Evolutionary conservation across 2,329 filamentous ascomycete genomes (phyloP), one percentile per base, ranked within the genome.

Genomic region (Sarocladiaceae sp.): DNA sequence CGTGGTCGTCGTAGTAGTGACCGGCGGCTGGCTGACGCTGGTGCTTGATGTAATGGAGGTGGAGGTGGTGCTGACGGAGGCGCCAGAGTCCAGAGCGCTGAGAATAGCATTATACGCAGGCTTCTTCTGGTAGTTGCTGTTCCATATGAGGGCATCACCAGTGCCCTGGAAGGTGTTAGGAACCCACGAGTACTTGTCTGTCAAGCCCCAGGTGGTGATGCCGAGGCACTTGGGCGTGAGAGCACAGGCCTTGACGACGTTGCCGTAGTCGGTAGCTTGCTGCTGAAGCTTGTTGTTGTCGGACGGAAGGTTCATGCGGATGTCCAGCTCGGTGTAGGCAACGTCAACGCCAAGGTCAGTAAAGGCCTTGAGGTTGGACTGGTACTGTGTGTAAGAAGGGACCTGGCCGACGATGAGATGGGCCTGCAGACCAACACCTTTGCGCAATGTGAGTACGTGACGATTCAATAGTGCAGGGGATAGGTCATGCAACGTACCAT

Each of bases 241-340:
- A 11, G 68, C 48, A 45, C 66, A 69, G 2, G 63, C 58, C 5
- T 59, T 60, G 4, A 68, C 62, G 7, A 62, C 60, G 33, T 56
- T 50, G 29, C 55, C 65, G 48, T 76, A 80, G 41, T 73, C 70
- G 15, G 55, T 53, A 1, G 67, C 68, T 60, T 82, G 77, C 20
- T 66, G 64, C 15, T 59, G 55, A 15, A 69, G 56, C 26, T 64
- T 64, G 1, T 62, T 54, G 2, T 57, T 54, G 3, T 60, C 67
- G 3, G 70, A 58, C 0, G 77, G 74, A 11, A 79, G 57, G 2
- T 56, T 54, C 45, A 73, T 69, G 23, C 78, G 67, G 48, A 82
- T 74, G 55, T 83, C 79, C 15, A 82, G 63, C 62, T 83, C 79
- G 1, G 79, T 82, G 55, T 78, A 69, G 33, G 33, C 33, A 16